A percentile compares a stretch with the other conserved stretches of the same genome.
phyloP scores from a whole-genome alignment of 768 basidiomycete genomes.

The Agrocybe chaxingu region DNA sequence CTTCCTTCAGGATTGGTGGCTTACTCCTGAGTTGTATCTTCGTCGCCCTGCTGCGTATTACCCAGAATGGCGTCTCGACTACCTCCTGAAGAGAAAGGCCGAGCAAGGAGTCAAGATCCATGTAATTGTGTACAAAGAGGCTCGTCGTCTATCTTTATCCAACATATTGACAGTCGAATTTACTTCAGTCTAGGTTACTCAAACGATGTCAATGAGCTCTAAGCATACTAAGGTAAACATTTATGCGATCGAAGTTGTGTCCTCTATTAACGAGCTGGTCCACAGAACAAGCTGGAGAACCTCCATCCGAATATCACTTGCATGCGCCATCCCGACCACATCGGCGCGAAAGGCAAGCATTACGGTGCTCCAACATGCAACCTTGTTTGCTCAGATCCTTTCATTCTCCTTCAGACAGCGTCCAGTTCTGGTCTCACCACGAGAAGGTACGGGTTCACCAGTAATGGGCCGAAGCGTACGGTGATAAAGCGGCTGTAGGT shows the following conservation, averaged over 20 bases:
- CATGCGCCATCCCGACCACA: constrained; percentile 90
- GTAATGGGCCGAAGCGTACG: neutral
- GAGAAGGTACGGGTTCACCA: constrained; percentile 52
- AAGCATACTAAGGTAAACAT: constrained; percentile 69
- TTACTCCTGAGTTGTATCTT: constrained; percentile 92
- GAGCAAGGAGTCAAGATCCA: constrained; percentile 90
- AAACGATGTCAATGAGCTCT: constrained; percentile 88
- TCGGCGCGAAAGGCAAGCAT: constrained; percentile 64
- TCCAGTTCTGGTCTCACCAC: constrained; percentile 91
- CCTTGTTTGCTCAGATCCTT: neutral
- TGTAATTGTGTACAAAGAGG: constrained; percentile 94
- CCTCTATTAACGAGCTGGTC: neutral
- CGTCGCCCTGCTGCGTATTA: constrained; percentile 86
- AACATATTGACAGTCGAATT: neutral
- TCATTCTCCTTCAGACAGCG: constrained; percentile 47
- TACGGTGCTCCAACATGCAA: neutral
- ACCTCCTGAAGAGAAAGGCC: constrained; percentile 83
- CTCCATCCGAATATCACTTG: constrained; percentile 86
- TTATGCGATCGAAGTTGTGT: neutral
- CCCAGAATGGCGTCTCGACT: constrained; percentile 88
- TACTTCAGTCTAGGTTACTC: constrained; percentile 55
- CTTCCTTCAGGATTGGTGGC: constrained; percentile 76
- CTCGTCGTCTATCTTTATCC: constrained; percentile 14
- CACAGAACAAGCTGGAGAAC: constrained; percentile 68
- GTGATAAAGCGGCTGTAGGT: constrained; percentile 29